Evolutionary conservation across 306 rosid genomes (phyloP).

Genomic region (Cicer pinnatifidum): DNA sequence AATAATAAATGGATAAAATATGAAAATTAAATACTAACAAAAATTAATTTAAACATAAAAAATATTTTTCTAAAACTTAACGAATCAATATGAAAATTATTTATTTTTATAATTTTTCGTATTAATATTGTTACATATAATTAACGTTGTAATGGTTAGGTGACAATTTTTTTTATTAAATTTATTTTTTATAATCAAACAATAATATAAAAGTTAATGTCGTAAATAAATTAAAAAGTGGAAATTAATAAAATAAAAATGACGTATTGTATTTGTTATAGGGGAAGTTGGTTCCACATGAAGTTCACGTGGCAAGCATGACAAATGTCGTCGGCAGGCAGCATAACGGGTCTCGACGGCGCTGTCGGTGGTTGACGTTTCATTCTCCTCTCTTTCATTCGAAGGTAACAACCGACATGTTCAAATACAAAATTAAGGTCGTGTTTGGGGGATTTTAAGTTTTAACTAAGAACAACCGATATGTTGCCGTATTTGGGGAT

Average conservation of each 20-base stretch:
- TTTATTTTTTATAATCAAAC: no score
- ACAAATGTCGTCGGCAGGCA: neutral
- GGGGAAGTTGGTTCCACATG: constrained; percentile 34
- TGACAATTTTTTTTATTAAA: no score
- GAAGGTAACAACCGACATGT: constrained; percentile 47
- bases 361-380: constrained; percentile 42
- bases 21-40: no score
- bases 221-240: no score
- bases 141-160: no score
- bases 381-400: constrained; percentile 18
- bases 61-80: no score
- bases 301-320: constrained; percentile 34
- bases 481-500: constrained; percentile 42
- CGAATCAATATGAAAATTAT: accelerated
- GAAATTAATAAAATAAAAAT: neutral
- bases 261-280: neutral
- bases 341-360: constrained; percentile 40
- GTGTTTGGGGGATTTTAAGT: constrained; percentile 30
- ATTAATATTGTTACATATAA: no score
- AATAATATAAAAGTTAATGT: no score
- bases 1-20: no score
- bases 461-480: constrained; percentile 31
- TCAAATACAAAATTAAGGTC: neutral
- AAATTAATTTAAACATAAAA: no score
- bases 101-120: no score